Percentiles rank a stretch among this genome's conserved stretches.
phyloP scores from a whole-genome alignment of 2,329 filamentous ascomycete species.

The Fusarium sp. region DNA sequence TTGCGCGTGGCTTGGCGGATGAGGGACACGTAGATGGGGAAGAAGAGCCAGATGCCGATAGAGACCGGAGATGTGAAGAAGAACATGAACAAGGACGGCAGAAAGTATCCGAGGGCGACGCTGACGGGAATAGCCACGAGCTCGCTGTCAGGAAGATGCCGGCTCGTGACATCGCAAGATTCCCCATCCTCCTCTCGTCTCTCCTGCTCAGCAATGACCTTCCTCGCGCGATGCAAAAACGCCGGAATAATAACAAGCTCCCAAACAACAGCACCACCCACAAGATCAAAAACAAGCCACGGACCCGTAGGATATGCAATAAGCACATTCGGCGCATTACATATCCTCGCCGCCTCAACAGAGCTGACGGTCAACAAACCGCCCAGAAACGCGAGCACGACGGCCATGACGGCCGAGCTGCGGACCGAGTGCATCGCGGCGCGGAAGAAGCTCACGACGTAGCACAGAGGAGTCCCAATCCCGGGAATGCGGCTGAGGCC shows the following conservation, averaged over 20 bases:
- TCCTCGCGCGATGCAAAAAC: conserved; percentile 58
- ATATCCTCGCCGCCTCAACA: conserved; percentile 62
- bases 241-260: conserved; percentile 63
- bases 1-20: conserved; percentile 54
- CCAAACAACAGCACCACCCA: conserved; percentile 64
- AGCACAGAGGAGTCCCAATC: conserved; percentile 61
- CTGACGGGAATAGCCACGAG: conserved; percentile 67
- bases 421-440: conserved; percentile 57
- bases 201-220: conserved; percentile 45
- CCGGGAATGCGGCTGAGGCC: conserved; percentile 58
- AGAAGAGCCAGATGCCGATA: conserved; percentile 63
- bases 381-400: conserved; percentile 58
- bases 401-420: conserved; percentile 55
- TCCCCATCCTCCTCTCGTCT: conserved; percentile 28
- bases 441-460: conserved; percentile 63
- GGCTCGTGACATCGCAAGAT: conserved; percentile 35
- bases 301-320: conserved; percentile 54
- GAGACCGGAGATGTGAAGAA: conserved; percentile 50
- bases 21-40: conserved; percentile 61
- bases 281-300: conserved; percentile 62
- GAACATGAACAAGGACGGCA: conserved; percentile 62
- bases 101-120: conserved; percentile 60
- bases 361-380: conserved; percentile 61
- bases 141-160: conserved; percentile 62
- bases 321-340: conserved; percentile 51